A percentile compares a stretch with the other conserved stretches of the same genome.
These are phyloP conservation scores for Hansenula sp. DNA, from an alignment of 1,139 yeast species.

Conservation along the genomic window DNA sequence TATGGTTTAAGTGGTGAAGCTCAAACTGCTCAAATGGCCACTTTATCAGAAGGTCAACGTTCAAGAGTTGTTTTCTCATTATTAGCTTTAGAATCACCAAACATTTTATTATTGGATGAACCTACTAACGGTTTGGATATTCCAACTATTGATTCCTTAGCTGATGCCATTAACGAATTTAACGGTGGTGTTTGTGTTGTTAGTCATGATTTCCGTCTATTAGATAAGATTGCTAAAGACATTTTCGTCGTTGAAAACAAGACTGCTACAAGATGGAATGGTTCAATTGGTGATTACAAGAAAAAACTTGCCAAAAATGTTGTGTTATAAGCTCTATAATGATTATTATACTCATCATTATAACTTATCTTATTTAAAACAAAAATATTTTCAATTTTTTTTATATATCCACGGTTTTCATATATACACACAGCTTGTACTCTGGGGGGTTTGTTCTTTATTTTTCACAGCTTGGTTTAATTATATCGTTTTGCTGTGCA, in stretches of 20 bases:
- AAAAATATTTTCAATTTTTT: too few species aligned
- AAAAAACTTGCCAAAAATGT: conserved; percentile 87
- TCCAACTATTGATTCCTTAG: conserved; percentile 95
- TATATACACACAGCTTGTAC: too few species aligned
- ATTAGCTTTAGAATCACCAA: conserved; percentile 92
- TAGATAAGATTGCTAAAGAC: conserved; percentile 96
- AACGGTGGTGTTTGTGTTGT: conserved; percentile 98
- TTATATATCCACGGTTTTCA: too few species aligned
- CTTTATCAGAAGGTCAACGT: conserved; percentile 98
- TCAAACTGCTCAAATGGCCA: conserved; percentile 98
- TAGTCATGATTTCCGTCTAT: conserved; percentile 97
- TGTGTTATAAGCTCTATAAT: conserved; percentile 44
- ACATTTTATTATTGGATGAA: conserved; percentile 92
- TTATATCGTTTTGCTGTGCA: too few species aligned
- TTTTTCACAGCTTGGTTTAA: too few species aligned
- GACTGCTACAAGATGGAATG: conserved; percentile 96
- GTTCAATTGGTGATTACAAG: conserved; percentile 86
- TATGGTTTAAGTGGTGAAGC: conserved; percentile 99
- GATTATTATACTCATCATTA: too few species aligned
- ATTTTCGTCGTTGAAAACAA: conserved; percentile 92
- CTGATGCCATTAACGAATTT: conserved; percentile 90
- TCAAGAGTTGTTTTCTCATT: conserved; percentile 97
- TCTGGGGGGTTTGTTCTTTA: too few species aligned
- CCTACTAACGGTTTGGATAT: conserved; percentile 99
- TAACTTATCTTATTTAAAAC: too few species aligned